Conservation (phyloP, 129 eudicot species). For the Lactuca sativa region DNA sequence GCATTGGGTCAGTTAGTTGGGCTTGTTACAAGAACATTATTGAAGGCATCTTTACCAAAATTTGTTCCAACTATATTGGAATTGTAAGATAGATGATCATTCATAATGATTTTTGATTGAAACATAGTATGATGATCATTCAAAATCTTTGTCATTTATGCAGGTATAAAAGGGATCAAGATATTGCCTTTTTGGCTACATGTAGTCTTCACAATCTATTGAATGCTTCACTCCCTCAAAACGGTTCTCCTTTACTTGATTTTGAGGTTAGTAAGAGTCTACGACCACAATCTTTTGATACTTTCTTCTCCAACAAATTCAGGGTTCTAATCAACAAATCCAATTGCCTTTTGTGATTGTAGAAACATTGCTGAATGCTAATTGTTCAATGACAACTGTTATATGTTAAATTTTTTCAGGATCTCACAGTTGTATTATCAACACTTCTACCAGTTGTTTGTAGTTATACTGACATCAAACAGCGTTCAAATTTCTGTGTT, state of each 20-base stretch:
- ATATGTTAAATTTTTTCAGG: conserved; percentile 57
- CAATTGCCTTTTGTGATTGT: conserved; percentile 6
- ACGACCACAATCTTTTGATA: neutral
- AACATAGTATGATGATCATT: conserved; percentile 12
- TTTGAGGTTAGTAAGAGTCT: conserved; percentile 67
- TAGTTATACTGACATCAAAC: conserved; percentile 58
- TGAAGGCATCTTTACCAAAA: conserved; percentile 83
- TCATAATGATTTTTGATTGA: conserved; percentile 8
- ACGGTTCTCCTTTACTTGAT: conserved; percentile 82
- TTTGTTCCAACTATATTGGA: conserved; percentile 86
- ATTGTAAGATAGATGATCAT: conserved; percentile 53
- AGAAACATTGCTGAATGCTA: neutral
- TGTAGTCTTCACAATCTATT: conserved; percentile 85
- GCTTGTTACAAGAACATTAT: conserved; percentile 73
- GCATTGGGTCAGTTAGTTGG: conserved; percentile 99
- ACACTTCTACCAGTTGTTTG: conserved; percentile 90
- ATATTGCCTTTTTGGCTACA: conserved; percentile 77
- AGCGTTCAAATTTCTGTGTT: conserved; percentile 59
- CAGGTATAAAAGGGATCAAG: conserved; percentile 85
- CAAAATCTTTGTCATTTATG: conserved; percentile 2
- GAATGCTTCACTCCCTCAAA: conserved; percentile 74
- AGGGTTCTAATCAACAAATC: no score
- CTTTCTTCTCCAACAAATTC: neutral
- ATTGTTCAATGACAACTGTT: conserved; percentile 20
- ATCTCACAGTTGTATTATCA: conserved; percentile 75